Base-by-base conservation (phyloP, 192 early-diverging fungal genomes). In the Coemansia sp. region DNA sequence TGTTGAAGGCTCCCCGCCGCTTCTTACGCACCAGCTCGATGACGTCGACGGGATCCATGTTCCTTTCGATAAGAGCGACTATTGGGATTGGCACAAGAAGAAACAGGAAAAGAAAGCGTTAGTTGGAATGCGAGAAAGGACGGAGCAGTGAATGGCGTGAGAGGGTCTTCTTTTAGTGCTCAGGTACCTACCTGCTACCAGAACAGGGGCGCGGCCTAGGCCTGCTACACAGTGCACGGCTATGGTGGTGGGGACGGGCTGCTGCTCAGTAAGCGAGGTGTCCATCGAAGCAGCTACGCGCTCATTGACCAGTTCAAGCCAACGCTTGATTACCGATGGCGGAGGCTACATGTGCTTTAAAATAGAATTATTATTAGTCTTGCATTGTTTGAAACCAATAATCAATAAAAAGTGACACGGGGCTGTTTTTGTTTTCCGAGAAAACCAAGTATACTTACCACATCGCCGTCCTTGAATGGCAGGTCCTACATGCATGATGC, bases 171-270 rank as follows among this genome's bases (percentile, higher is more conserved):
- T 38, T 38, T 38, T 41, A 23, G 26, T n/a, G n/a, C n/a, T n/a
- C n/a, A n/a, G n/a, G 28, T 9, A 50, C 65, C 55, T 60, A 67
- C 65, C 56, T 0, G 88, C 87, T 8, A 90, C 94, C 9, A 99
- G 76, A 14, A 94, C 86, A 1, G 95, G 95, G 3, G 95, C 95
- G 20, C 95, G 87, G 5, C 94, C 94, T 5, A 97, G 81, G 22
- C 94, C 94, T 4, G 94, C 92, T 17, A 97, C 94, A 60, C 94
- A 97, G 58, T 97, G 94, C 5, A 95, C 85, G 2, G 91, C 93
- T 50, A 89, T 87, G 1, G 85, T 89, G 14, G 80, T 79, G 24
- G 76, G 69, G 22, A 76, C 74, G 0, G 60, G 39, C 6, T 46
- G 39, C 6, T 46, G 50, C 17, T 42, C 37, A 0, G 40, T 43